Conservation (phyloP, 2,329 filamentous ascomycete genomes). For the Fusarium abutilonis region DNA sequence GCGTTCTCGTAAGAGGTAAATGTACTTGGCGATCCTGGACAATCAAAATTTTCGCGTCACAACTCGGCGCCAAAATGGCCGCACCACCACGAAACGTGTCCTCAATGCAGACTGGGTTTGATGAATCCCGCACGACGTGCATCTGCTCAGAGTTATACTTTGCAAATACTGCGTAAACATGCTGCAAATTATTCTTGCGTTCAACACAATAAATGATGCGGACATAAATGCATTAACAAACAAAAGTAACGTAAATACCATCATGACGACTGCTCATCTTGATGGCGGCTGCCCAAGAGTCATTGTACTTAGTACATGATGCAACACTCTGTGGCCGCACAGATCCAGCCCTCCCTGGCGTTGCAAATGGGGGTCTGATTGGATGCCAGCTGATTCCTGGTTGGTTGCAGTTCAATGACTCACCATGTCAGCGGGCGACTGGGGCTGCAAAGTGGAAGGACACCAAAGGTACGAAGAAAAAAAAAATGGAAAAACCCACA, state of each 20-base stretch:
- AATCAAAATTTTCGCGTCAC: slow-evolving; percentile 48
- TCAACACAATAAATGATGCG: background rate
- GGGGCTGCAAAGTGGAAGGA: slow-evolving; percentile 19
- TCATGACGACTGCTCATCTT: slow-evolving; percentile 22
- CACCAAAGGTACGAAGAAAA: slow-evolving; percentile 31
- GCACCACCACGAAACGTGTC: slow-evolving; percentile 35
- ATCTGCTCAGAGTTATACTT: background rate
- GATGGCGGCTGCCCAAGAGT: slow-evolving; percentile 11
- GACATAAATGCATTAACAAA: background rate
- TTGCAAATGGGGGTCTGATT: slow-evolving; percentile 35
- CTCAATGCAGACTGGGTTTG: slow-evolving; percentile 24
- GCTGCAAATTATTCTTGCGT: slow-evolving; percentile 5
- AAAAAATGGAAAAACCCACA: slow-evolving; percentile 42
- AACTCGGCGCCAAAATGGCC: slow-evolving; percentile 34
- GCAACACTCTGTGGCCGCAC: slow-evolving; percentile 47
- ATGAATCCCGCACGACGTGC: background rate
- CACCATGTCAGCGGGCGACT: slow-evolving; percentile 40
- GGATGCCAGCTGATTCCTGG: slow-evolving; percentile 33
- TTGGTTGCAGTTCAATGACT: slow-evolving; percentile 45
- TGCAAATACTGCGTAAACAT: background rate
- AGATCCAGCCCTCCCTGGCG: slow-evolving; percentile 44
- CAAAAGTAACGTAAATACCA: slow-evolving; percentile 15
- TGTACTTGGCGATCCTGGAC: slow-evolving; percentile 45
- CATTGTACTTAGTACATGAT: slow-evolving; percentile 42
- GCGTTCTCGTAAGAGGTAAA: slow-evolving; percentile 44